phyloP scores from a whole-genome alignment of 2,329 filamentous ascomycete species.

The Colletotrichum sp. region DNA sequence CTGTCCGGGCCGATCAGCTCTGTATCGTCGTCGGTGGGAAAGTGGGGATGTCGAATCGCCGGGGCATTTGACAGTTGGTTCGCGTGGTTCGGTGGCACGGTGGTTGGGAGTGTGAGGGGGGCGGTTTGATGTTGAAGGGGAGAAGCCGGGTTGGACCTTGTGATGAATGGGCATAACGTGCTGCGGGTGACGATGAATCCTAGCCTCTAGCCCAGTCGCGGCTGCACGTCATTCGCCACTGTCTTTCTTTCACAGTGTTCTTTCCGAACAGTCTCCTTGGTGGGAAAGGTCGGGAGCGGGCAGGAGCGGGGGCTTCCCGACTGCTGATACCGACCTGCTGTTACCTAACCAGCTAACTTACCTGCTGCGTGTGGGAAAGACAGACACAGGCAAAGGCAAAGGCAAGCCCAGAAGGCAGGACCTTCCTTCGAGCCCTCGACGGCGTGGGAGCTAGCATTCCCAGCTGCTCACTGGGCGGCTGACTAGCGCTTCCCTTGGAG shows the following conservation, averaged over 20 bases:
- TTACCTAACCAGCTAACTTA: background rate
- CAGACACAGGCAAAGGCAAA: too few relatives aligned
- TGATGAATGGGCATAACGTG: background rate
- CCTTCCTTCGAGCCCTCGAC: background rate
- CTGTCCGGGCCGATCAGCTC: background rate
- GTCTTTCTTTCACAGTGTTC: background rate
- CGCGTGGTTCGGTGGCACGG: background rate
- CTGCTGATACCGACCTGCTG: background rate
- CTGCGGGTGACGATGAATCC: background rate
- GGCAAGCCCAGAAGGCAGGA: background rate
- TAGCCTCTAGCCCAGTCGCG: background rate
- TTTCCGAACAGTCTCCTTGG: background rate
- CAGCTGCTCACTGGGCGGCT: background rate
- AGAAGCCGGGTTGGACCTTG: background rate
- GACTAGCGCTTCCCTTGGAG: background rate
- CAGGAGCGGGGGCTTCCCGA: background rate
- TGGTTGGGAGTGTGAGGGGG: background rate
- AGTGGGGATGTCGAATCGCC: background rate
- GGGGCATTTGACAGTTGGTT: background rate
- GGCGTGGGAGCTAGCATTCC: background rate
- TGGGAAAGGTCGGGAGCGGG: background rate
- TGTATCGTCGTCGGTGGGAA: background rate
- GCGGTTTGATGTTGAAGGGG: background rate
- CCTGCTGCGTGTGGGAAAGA: background rate
- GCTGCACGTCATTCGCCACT: constrained; percentile 7